A percentile compares a stretch with the other conserved stretches of the same genome.
phyloP scores from a whole-genome alignment of 169 alveolate genomes.

The Eimeria maxima region DNA sequence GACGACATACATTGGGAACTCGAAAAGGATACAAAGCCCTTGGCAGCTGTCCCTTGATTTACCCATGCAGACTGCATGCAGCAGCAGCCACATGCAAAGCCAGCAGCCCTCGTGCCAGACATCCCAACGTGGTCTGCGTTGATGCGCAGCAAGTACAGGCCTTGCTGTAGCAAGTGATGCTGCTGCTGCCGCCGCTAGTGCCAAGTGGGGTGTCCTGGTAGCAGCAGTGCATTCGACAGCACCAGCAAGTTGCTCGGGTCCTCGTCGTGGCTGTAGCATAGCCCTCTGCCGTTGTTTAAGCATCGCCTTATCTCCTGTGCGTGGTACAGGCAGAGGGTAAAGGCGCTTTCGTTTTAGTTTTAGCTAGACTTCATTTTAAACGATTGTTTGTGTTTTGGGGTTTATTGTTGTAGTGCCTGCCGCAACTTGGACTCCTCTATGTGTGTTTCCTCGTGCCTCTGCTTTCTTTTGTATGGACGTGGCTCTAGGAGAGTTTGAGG shows the following conservation, averaged over 20 bases:
- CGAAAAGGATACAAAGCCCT: neutral
- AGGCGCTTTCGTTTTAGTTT: neutral
- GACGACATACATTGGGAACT: constrained; percentile 22
- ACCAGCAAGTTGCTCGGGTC: neutral
- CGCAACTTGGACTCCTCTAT: too few relatives aligned
- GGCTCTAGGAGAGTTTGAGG: too few relatives aligned
- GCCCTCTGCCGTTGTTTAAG: constrained; percentile 46
- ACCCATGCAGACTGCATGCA: too few relatives aligned
- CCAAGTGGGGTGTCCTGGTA: constrained; percentile 62
- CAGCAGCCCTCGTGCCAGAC: too few relatives aligned
- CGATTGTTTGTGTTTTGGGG: too few relatives aligned
- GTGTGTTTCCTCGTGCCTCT: too few relatives aligned
- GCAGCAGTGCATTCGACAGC: constrained; percentile 4
- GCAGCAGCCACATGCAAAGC: too few relatives aligned
- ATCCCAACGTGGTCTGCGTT: too few relatives aligned
- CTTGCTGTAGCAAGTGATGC: neutral
- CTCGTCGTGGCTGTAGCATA: constrained; percentile 21
- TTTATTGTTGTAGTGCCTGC: too few relatives aligned
- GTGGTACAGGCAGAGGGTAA: neutral
- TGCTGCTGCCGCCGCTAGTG: neutral
- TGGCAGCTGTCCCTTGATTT: too few relatives aligned
- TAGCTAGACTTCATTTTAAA: too few relatives aligned
- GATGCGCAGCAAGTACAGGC: neutral
- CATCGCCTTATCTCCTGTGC: constrained; percentile 51
- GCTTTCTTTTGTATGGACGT: too few relatives aligned